Conservation (phyloP, 352 stramenopile genomes). For the Hyphochytrium catenoides region DNA sequence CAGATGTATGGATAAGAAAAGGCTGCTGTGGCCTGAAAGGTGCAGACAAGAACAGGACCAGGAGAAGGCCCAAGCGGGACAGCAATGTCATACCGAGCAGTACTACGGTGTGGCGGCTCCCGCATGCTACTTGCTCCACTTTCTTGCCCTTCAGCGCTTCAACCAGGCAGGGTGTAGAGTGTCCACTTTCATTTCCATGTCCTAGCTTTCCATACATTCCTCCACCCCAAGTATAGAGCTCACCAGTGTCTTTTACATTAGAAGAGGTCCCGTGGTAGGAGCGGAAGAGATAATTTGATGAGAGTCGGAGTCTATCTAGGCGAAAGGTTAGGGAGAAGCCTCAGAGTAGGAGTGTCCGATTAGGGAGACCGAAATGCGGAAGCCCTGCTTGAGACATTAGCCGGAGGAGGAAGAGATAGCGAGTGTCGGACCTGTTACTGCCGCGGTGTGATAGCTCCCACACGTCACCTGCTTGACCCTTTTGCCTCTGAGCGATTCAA, state of each 20-base stretch:
- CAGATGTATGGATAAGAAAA: neutral
- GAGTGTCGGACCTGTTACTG: slow-evolving; percentile 36
- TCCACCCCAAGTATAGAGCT: slow-evolving; percentile 78
- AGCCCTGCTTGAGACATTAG: too few relatives aligned
- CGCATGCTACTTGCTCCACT: slow-evolving; percentile 78
- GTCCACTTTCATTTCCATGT: slow-evolving; percentile 73
- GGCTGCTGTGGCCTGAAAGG: neutral
- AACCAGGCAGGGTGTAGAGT: slow-evolving; percentile 76
- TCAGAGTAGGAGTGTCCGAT: neutral
- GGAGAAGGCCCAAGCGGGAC: too few relatives aligned
- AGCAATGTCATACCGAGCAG: slow-evolving; percentile 18
- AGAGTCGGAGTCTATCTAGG: too few relatives aligned
- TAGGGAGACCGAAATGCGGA: neutral
- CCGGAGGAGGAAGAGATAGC: too few relatives aligned
- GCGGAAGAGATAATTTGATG: too few relatives aligned
- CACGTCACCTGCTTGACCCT: slow-evolving; percentile 76
- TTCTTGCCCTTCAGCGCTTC: slow-evolving; percentile 69
- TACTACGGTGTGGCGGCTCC: slow-evolving; percentile 76
- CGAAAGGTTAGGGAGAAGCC: too few relatives aligned
- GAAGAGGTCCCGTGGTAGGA: too few relatives aligned
- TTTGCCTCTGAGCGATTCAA: slow-evolving; percentile 67
- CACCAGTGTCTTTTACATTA: slow-evolving; percentile 67
- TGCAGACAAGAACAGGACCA: too few relatives aligned
- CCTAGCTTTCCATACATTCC: slow-evolving; percentile 86
- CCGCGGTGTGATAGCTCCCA: slow-evolving; percentile 84